Evolutionary conservation across 2,329 filamentous ascomycete genomes (phyloP).

Genomic region (Cytospora mali): DNA sequence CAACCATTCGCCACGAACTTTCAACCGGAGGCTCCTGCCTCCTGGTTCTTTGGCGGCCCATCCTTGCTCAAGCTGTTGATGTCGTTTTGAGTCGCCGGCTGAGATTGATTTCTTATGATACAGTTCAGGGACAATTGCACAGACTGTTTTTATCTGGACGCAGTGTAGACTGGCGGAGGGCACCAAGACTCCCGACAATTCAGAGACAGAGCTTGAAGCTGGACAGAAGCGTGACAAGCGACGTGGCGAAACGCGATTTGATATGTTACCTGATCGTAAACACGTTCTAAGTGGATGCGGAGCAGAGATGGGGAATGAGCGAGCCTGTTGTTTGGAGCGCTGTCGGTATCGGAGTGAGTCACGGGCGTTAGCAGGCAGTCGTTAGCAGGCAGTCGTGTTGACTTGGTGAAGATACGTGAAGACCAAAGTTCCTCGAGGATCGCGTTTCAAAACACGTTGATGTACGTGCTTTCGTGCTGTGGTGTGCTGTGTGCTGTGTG

Average conservation of each 20-base stretch:
- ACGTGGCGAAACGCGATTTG: constrained; percentile 22
- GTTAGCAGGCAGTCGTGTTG: constrained; percentile 11
- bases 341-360: constrained; percentile 20
- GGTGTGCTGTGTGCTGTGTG: no score
- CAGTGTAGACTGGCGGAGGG: not conserved
- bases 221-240: not conserved
- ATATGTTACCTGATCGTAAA: constrained; percentile 9
- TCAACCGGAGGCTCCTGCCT: constrained; percentile 47
- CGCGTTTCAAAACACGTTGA: not conserved
- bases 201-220: not conserved
- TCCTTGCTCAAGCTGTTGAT: not conserved
- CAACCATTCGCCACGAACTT: constrained; percentile 63
- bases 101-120: not conserved
- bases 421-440: not conserved
- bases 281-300: constrained; percentile 1
- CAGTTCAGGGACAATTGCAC: not conserved
- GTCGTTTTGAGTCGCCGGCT: not conserved
- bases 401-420: not conserved
- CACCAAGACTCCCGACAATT: not conserved
- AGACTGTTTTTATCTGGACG: not conserved
- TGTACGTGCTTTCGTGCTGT: not conserved
- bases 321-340: not conserved
- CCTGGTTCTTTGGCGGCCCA: constrained; percentile 24
- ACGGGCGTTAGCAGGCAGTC: constrained; percentile 16
- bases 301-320: not conserved